Percentiles rank a stretch among this genome's conserved stretches.
Conservation (phyloP, 2,329 filamentous ascomycete genomes). For the Fusarium praegraminearum region DNA sequence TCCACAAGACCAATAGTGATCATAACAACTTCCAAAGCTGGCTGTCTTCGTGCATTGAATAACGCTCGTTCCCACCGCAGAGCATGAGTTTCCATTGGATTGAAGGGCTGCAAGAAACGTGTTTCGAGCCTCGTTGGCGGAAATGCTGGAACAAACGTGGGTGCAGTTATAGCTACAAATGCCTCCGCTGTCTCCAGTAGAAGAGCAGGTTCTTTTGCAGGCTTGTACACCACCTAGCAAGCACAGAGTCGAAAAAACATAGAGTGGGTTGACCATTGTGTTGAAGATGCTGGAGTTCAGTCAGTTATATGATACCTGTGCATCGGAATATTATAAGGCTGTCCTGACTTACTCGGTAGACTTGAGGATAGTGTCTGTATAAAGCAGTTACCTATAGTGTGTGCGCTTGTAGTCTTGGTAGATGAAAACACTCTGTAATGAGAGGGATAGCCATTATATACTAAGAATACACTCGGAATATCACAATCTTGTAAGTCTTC, state of each 20-base stretch:
- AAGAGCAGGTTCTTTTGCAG: slow-evolving; percentile 10
- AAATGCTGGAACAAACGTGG: slow-evolving; percentile 1
- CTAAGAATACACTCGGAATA: no score
- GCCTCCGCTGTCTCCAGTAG: not conserved
- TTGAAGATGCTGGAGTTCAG: accelerated
- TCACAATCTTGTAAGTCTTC: no score
- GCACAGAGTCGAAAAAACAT: not conserved
- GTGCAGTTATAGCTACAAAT: slow-evolving; percentile 10
- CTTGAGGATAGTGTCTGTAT: accelerated
- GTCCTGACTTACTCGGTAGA: no score
- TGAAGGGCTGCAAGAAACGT: slow-evolving; percentile 9
- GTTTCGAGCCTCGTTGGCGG: slow-evolving; percentile 10
- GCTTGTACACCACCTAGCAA: not conserved
- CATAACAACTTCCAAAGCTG: slow-evolving; percentile 16
- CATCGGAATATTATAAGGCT: no score
- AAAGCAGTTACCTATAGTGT: accelerated
- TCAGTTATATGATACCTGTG: not conserved
- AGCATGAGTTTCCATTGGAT: not conserved
- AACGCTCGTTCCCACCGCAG: slow-evolving; percentile 4
- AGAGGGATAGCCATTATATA: no score
- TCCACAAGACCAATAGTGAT: slow-evolving; percentile 12
- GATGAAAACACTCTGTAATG: accelerated
- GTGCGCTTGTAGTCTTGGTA: not conserved
- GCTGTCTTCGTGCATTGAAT: slow-evolving; percentile 9
- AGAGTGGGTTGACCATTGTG: not conserved